Conservation (phyloP, 352 stramenopile genomes). For the Phytopythium mirpurense region DNA sequence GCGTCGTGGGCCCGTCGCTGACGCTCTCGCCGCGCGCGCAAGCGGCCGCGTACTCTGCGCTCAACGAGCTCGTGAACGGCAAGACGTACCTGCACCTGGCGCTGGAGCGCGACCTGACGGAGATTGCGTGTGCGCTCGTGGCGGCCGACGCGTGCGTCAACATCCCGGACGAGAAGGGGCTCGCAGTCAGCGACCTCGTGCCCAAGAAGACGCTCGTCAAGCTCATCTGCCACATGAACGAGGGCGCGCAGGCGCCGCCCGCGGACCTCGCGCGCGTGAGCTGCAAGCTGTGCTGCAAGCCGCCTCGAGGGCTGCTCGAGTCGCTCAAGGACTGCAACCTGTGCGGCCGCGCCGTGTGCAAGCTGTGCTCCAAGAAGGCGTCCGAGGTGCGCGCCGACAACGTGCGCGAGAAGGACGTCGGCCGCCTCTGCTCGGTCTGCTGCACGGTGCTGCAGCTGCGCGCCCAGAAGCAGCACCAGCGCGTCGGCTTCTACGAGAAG, state of each 20-base stretch:
- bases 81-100: slow-evolving; percentile 86
- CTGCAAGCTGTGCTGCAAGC: slow-evolving; percentile 80
- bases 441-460: slow-evolving; percentile 71
- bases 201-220: slow-evolving; percentile 70
- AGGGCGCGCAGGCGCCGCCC: slow-evolving; percentile 63
- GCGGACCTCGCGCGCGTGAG: slow-evolving; percentile 43
- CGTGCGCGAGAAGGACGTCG: slow-evolving; percentile 59
- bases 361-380: slow-evolving; percentile 79
- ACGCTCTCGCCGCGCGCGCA: slow-evolving; percentile 7
- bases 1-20: slow-evolving; percentile 13
- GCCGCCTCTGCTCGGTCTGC: slow-evolving; percentile 69
- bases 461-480: slow-evolving; percentile 68
- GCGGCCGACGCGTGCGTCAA: slow-evolving; percentile 78
- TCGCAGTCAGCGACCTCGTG: slow-evolving; percentile 75
- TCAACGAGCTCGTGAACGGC: slow-evolving; percentile 71
- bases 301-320: slow-evolving; percentile 69
- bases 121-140: slow-evolving; percentile 65
- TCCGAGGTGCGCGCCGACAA: slow-evolving; percentile 50
- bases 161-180: slow-evolving; percentile 69
- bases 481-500: slow-evolving; percentile 74
- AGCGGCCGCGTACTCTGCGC: slow-evolving; percentile 4
- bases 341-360: slow-evolving; percentile 72
- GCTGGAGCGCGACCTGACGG: slow-evolving; percentile 53
- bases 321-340: slow-evolving; percentile 69
- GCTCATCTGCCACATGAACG: slow-evolving; percentile 74